Conservation (phyloP, 2,329 filamentous ascomycete species). For the Tothia fuscella region DNA sequence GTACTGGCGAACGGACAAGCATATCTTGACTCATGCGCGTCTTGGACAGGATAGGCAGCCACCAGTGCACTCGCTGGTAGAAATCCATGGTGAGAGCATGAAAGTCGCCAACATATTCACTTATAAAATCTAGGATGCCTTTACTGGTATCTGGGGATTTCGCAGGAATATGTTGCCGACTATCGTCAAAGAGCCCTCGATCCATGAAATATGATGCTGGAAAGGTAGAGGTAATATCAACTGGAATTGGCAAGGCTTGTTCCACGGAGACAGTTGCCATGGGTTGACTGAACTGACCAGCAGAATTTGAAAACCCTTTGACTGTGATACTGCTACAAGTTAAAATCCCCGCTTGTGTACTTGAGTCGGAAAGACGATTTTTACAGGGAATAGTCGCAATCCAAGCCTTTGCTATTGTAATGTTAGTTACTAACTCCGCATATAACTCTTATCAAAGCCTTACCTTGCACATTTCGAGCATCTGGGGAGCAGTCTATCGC, state of each 20-base stretch:
- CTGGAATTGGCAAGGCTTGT: not conserved
- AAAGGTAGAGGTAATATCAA: not conserved
- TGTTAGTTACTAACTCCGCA: too few relatives aligned
- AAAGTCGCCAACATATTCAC: constrained; percentile 5
- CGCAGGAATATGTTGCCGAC: not conserved
- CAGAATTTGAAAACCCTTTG: too few relatives aligned
- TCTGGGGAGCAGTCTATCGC: not conserved
- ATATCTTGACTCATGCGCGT: constrained; percentile 15
- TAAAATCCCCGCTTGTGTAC: not conserved
- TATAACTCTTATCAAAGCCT: not conserved
- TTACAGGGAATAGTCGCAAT: constrained; percentile 1
- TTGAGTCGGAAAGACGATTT: not conserved
- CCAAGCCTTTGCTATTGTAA: not conserved
- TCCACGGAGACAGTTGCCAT: not conserved
- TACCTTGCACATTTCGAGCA: not conserved
- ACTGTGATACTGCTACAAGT: not conserved
- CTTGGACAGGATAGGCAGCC: constrained; percentile 19
- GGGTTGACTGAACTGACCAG: not conserved
- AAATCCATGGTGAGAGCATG: constrained; percentile 12
- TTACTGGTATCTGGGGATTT: too few relatives aligned
- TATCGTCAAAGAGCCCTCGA: not conserved
- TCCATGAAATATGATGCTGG: not conserved
- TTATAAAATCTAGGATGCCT: not conserved
- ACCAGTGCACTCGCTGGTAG: constrained; percentile 15
- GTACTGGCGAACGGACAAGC: constrained; percentile 15